These are phyloP conservation scores for Fusarium ambrosium DNA, from an alignment of 2,329 filamentous ascomycete species.

Conservation along the genomic window DNA sequence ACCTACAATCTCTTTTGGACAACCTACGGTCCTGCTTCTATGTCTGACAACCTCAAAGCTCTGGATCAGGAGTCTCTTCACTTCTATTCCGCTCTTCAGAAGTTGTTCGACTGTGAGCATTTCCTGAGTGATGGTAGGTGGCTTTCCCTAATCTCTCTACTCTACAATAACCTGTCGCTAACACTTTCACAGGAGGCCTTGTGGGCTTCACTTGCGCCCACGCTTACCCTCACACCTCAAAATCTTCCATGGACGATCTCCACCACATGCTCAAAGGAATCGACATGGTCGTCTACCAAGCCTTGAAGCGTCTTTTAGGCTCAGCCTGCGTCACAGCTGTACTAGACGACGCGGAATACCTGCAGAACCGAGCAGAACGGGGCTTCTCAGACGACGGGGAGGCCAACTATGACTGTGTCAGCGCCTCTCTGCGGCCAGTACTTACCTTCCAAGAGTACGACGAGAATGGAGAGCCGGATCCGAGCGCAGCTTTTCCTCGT, in stretches of 20 bases:
- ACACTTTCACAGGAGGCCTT: constrained; percentile 52
- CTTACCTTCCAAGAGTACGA: neutral
- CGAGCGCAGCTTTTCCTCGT: neutral
- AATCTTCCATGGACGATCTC: constrained; percentile 36
- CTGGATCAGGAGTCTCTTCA: constrained; percentile 31
- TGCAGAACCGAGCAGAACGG: neutral
- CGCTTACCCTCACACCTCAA: constrained; percentile 59
- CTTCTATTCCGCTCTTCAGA: constrained; percentile 16
- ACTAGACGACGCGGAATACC: constrained; percentile 4
- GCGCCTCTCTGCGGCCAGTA: neutral
- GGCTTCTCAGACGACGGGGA: neutral
- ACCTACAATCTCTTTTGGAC: constrained; percentile 45
- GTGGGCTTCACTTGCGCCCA: constrained; percentile 63
- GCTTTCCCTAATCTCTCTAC: neutral
- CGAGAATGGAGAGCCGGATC: neutral
- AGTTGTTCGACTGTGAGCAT: neutral
- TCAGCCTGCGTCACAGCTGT: constrained; percentile 9
- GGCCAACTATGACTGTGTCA: too few relatives aligned
- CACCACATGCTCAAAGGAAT: constrained; percentile 60
- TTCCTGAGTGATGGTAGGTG: constrained; percentile 3
- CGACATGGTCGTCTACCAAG: constrained; percentile 58
- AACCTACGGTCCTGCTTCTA: constrained; percentile 46
- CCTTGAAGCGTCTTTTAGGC: constrained; percentile 19
- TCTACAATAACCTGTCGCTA: neutral
- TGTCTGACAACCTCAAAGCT: constrained; percentile 24